phyloP scores from a whole-genome alignment of 805 yeast species.

The Candida oleophila region DNA sequence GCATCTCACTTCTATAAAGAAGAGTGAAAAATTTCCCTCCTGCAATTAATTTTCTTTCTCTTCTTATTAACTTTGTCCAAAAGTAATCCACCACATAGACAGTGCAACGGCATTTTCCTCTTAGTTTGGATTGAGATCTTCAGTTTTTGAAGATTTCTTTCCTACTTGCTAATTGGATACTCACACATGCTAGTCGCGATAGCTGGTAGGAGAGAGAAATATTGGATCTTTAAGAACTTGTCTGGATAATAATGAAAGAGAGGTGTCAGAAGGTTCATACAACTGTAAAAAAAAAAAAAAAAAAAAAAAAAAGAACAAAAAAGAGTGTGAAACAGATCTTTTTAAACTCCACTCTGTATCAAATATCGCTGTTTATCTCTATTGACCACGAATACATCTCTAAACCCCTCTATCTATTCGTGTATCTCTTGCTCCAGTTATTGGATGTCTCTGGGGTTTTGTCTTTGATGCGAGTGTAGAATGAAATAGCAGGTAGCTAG shows the following conservation, averaged over 20 bases:
- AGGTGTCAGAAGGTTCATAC: conserved; percentile 51
- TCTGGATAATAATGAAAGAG: conserved; percentile 50
- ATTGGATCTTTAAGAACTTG: conserved; percentile 47
- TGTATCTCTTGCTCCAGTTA: too few species aligned
- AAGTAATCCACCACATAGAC: conserved; percentile 68
- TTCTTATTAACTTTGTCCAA: conserved; percentile 59
- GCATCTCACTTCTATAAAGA: conserved; percentile 1
- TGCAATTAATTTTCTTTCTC: conserved; percentile 9
- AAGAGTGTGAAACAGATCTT: too few species aligned
- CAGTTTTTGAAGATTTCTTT: conserved; percentile 31
- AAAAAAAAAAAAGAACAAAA: too few species aligned
- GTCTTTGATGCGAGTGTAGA: too few species aligned
- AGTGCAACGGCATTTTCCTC: conserved; percentile 49
- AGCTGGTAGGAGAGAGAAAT: conserved; percentile 45
- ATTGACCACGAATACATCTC: too few species aligned
- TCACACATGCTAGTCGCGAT: conserved; percentile 36
- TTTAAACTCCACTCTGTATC: too few species aligned
- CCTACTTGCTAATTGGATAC: conserved; percentile 1
- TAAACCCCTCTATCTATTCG: too few species aligned
- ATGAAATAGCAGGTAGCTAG: too few species aligned
- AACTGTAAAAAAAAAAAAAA: conserved; percentile 9
- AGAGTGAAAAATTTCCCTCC: background rate
- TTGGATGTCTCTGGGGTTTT: too few species aligned
- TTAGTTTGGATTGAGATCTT: conserved; percentile 11
- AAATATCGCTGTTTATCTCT: too few species aligned